These are phyloP conservation scores for Fraxinus xanthoxyloides DNA, from an alignment of 305 asterid species.

Conservation along the genomic window DNA sequence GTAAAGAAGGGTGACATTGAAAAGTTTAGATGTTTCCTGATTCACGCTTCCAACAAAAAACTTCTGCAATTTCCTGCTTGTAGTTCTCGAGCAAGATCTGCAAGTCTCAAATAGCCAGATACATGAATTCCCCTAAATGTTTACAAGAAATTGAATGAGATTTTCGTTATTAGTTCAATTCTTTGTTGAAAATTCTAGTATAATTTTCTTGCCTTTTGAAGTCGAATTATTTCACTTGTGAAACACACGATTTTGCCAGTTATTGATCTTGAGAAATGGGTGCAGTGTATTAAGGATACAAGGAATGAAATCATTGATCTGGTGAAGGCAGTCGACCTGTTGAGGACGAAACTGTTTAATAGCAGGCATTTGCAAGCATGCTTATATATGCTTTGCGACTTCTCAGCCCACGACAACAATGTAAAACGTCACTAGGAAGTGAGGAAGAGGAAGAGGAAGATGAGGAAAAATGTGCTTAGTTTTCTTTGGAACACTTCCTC, in stretches of 20 bases:
- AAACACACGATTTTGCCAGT: background rate
- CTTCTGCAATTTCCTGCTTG: conserved; percentile 9
- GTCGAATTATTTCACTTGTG: background rate
- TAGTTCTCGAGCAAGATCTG: background rate
- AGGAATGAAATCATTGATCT: background rate
- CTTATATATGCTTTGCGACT: background rate
- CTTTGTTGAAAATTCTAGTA: background rate
- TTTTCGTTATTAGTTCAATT: background rate
- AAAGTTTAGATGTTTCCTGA: background rate
- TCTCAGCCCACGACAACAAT: background rate
- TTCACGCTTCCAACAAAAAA: background rate
- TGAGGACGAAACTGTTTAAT: background rate
- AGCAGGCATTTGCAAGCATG: background rate
- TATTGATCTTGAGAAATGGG: background rate
- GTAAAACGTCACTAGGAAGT: background rate
- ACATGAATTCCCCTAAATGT: background rate
- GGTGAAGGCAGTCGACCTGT: background rate
- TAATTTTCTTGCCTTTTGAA: background rate
- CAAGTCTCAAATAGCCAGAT: conserved; percentile 1
- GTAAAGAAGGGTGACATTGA: background rate
- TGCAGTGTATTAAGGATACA: background rate
- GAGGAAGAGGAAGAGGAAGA: background rate
- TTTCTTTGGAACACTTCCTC: background rate
- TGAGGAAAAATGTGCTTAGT: background rate
- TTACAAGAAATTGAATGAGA: background rate